These are phyloP conservation scores for Thalia dealbata DNA, from an alignment of 176 grass and related monocot genomes.

Conservation along the genomic window DNA sequence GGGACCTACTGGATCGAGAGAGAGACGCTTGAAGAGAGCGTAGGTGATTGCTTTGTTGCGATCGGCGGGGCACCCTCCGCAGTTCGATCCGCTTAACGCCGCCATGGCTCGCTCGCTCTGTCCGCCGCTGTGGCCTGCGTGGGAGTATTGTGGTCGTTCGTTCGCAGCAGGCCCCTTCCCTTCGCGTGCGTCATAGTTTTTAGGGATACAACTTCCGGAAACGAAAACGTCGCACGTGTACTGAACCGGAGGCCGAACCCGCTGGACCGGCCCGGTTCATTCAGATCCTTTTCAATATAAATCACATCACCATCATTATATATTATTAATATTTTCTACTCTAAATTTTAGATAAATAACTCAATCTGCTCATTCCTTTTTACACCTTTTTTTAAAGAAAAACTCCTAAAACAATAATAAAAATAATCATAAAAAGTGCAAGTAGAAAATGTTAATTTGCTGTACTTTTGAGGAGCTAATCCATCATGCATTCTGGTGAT, in stretches of 20 bases:
- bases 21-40: slow-evolving; percentile 58
- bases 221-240: not conserved
- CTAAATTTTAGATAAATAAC: too few species aligned
- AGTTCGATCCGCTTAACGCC: slow-evolving; percentile 13
- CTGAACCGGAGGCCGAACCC: not conserved
- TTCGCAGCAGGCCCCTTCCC: not conserved
- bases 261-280: too few species aligned
- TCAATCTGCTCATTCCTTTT: too few species aligned
- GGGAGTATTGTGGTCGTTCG: too few species aligned
- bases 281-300: not conserved
- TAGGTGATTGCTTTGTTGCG: slow-evolving; percentile 50
- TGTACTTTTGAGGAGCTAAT: too few species aligned
- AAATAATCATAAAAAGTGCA: too few species aligned
- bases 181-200: not conserved
- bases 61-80: slow-evolving; percentile 2
- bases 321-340: too few species aligned
- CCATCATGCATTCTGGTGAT: too few species aligned
- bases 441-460: too few species aligned
- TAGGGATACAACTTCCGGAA: not conserved
- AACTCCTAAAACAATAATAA: too few species aligned
- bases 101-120: slow-evolving; percentile 13
- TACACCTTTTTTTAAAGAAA: too few species aligned
- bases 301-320: too few species aligned
- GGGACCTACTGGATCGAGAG: slow-evolving; percentile 40
- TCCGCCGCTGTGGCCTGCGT: not conserved